Evolutionary conservation across 2,329 filamentous ascomycete species (phyloP).

Genomic region (Penicillium sp.): DNA sequence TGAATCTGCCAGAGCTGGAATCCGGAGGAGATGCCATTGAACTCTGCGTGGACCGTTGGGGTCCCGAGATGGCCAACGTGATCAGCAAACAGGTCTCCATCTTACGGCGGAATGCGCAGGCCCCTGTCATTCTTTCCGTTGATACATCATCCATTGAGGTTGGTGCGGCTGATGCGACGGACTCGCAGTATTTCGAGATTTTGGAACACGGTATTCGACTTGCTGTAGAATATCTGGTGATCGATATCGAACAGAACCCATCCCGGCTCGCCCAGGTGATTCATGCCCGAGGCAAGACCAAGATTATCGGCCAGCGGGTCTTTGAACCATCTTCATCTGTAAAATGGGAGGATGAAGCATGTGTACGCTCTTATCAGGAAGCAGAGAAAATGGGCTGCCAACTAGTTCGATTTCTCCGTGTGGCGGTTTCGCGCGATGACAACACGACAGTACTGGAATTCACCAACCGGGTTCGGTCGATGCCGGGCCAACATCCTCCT

Average conservation of each 20-base stretch:
- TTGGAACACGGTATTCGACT: conserved; percentile 45
- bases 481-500: conserved; percentile 36
- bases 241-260: conserved; percentile 41
- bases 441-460: conserved; percentile 44
- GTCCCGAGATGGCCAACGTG: conserved; percentile 52
- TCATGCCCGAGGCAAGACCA: conserved; percentile 43
- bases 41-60: conserved; percentile 63
- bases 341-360: conserved; percentile 41
- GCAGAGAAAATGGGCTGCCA: conserved; percentile 44
- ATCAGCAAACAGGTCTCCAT: conserved; percentile 62
- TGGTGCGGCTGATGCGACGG: conserved; percentile 9
- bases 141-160: conserved; percentile 40
- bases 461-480: conserved; percentile 37
- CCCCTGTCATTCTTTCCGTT: conserved; percentile 63
- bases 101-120: conserved; percentile 59
- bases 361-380: conserved; percentile 38
- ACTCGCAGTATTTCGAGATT: conserved; percentile 37
- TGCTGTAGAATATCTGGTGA: conserved; percentile 45
- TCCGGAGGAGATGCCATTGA: conserved; percentile 65
- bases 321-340: conserved; percentile 35
- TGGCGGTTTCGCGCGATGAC: conserved; percentile 41
- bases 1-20: conserved; percentile 59
- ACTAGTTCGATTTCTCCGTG: conserved; percentile 43
- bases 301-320: conserved; percentile 45
- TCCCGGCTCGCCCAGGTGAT: conserved; percentile 31